Conservation (phyloP, 306 rosid species). For the Trifolium pratense region DNA sequence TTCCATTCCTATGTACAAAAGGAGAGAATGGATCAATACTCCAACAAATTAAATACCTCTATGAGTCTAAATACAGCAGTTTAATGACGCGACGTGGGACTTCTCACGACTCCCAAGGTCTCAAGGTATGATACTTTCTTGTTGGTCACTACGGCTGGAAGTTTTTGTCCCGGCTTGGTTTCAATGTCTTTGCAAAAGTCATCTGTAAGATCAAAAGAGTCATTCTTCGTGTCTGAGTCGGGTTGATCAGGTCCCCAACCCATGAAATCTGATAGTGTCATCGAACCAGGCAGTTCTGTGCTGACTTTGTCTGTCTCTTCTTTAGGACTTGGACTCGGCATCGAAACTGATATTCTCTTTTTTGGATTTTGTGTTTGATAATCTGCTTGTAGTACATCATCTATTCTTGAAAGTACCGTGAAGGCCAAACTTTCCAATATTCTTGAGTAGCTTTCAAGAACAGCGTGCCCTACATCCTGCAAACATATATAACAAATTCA, state of each 20-base stretch:
- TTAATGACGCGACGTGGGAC: conserved; percentile 85
- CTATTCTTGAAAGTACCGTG: conserved; percentile 90
- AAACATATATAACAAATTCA: conserved; percentile 28
- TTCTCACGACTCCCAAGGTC: conserved; percentile 70
- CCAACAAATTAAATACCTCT: conserved; percentile 39
- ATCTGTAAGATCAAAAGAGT: conserved; percentile 41
- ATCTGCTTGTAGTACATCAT: conserved; percentile 93
- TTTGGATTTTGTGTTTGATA: conserved; percentile 59
- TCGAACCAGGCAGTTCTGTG: conserved; percentile 50
- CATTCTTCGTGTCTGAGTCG: conserved; percentile 57
- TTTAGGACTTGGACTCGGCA: conserved; percentile 43
- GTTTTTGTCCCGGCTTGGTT: conserved; percentile 45
- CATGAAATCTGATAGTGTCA: conserved; percentile 93
- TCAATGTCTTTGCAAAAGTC: conserved; percentile 50
- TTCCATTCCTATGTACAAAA: conserved; percentile 65
- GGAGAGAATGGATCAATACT: conserved; percentile 49
- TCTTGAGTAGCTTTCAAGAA: conserved; percentile 95
- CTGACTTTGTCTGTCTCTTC: conserved; percentile 47
- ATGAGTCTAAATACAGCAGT: conserved; percentile 31
- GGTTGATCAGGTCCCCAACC: conserved; percentile 73
- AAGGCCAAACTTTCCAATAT: conserved; percentile 95
- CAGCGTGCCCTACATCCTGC: conserved; percentile 96
- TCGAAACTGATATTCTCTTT: conserved; percentile 45
- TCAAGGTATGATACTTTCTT: conserved; percentile 81
- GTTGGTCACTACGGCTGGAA: conserved; percentile 57